Conservation (phyloP, 2,329 filamentous ascomycete genomes). For the Xylariaceae sp. region DNA sequence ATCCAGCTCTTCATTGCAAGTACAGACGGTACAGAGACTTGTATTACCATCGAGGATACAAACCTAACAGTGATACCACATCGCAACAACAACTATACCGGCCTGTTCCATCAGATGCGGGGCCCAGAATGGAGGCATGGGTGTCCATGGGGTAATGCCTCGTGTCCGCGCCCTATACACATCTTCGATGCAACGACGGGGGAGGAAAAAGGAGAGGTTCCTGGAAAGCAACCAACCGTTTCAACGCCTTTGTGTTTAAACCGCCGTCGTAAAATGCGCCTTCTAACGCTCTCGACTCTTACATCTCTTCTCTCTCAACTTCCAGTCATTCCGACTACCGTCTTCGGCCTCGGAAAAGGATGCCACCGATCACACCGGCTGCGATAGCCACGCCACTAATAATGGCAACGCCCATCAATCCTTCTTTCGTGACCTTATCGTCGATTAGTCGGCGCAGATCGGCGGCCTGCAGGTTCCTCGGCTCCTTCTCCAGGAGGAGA, state of each 20-base stretch:
- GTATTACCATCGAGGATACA: not conserved
- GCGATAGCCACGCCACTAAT: conserved; percentile 88
- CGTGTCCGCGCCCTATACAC: conserved; percentile 2
- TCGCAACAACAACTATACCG: not conserved
- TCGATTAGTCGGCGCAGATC: conserved; percentile 87
- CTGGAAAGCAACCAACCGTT: conserved; percentile 12
- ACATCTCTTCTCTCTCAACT: not conserved
- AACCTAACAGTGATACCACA: not conserved
- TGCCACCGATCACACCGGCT: conserved; percentile 84
- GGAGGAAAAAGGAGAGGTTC: conserved; percentile 4
- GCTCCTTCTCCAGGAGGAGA: conserved; percentile 82
- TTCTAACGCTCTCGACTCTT: conserved; percentile 15
- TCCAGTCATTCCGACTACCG: conserved; percentile 17
- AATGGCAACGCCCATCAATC: conserved; percentile 89
- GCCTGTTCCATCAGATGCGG: not conserved
- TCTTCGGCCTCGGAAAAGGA: conserved; percentile 59
- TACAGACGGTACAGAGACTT: not conserved
- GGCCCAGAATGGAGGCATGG: not conserved
- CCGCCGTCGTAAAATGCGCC: conserved; percentile 18
- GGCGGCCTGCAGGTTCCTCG: conserved; percentile 80
- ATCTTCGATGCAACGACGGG: conserved; percentile 5
- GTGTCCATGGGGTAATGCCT: not conserved
- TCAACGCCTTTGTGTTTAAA: conserved; percentile 16
- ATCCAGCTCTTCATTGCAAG: not conserved
- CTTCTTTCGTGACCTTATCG: conserved; percentile 93